Base-by-base conservation (phyloP, 2,329 filamentous ascomycete species). In the Lasiodiplodia sp. region DNA sequence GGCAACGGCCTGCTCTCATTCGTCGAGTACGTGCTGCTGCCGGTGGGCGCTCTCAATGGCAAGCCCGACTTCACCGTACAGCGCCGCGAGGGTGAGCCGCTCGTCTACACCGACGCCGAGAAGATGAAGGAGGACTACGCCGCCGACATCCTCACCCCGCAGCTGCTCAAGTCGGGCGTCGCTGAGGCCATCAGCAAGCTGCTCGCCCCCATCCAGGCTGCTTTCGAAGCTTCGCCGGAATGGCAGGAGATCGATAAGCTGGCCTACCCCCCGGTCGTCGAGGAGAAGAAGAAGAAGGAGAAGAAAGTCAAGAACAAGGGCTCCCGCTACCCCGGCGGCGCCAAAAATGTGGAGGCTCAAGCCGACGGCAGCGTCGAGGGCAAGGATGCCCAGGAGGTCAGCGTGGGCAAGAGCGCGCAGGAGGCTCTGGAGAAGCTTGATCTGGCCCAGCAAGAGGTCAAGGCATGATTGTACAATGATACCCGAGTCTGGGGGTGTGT, bases 1-100 rank as follows among this genome's bases (percentile, higher is more conserved):
- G 92, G 91, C 37, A 98, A 98, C 77, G 96, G 95, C 23, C 84
- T 98, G 14, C 83, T 98, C 64, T 89, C 91, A 2, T 94, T 98
- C 71, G 90, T 96, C 23, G 92, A 98, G 80, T 93, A 89, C 76
- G 93, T 97, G 37, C 85, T 98, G 38, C 86, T 99, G 11, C 93
- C 94, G 0, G 92, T 91, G 2, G 85, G 89, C 11, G 86, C 86
- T n/a, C 83, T 97, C 57, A 86, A 82, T 70, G 76, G 84, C 57
- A 79, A 80, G 67, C 82, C 79, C 16, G 86, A 87, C 65, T 96
- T 97, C 78, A 82, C 84, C 5, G 91, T 97, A 8, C 84, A 90
- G 71, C 85, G 90, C 74, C 83, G 88, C 72, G 79, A 84, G 44
- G 92, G 92, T 69, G 92, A 96, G 76, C 89, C 93, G 1, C 82